Percentiles rank a stretch among this genome's conserved stretches.
Evolutionary conservation across 768 basidiomycete genomes (phyloP).

Genomic region (Tylopilus intermedius): DNA sequence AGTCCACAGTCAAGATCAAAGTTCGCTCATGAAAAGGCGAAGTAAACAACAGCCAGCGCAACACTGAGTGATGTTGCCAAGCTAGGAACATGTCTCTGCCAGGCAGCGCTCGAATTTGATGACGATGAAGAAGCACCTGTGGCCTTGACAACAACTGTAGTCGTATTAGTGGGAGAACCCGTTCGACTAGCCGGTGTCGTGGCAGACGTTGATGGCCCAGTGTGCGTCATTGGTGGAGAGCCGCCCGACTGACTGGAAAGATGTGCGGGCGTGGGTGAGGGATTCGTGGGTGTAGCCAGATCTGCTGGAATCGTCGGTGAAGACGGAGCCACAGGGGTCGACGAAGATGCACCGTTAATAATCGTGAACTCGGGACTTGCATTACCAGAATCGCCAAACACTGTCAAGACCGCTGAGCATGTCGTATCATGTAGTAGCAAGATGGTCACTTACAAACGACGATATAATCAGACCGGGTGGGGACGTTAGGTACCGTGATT

Average conservation of each 20-base stretch:
- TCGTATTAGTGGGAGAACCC: not conserved
- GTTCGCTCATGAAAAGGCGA: constrained; percentile 17
- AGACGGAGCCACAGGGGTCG: constrained; percentile 11
- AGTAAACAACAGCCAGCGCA: constrained; percentile 14
- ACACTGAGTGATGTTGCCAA: constrained; percentile 13
- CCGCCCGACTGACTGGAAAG: not conserved
- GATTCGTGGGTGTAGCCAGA: not conserved
- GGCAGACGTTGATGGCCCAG: not conserved
- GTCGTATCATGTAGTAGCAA: too few relatives aligned
- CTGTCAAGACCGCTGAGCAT: constrained; percentile 14
- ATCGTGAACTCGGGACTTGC: constrained; percentile 38
- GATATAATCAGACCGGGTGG: constrained; percentile 30
- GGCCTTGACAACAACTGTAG: constrained; percentile 4
- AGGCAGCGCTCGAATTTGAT: constrained; percentile 21
- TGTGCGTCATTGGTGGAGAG: not conserved
- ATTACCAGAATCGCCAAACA: constrained; percentile 40
- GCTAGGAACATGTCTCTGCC: constrained; percentile 20
- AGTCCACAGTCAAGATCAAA: constrained; percentile 7
- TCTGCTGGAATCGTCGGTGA: constrained; percentile 5
- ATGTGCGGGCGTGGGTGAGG: not conserved
- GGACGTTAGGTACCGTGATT: constrained; percentile 34
- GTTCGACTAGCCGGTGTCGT: not conserved
- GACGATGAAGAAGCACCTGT: constrained; percentile 7
- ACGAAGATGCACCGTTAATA: constrained; percentile 54
- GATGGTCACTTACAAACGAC: constrained; percentile 31